Conservation (phyloP, 140 eudicot species). For the Stevia rebaudiana region DNA sequence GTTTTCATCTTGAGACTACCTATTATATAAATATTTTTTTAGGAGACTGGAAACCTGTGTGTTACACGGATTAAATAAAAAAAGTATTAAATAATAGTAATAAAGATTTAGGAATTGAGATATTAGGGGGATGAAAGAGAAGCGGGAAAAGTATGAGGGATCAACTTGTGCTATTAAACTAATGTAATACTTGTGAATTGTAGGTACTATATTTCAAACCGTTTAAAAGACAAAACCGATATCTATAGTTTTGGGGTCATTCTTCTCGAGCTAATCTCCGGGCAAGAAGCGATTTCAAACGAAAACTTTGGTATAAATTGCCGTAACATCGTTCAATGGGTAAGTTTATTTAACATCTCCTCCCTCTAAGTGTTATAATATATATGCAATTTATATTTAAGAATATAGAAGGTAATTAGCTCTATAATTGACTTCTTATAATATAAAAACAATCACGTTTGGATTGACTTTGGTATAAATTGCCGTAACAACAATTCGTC, state of each 20-base stretch:
- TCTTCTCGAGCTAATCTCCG: conserved; percentile 90
- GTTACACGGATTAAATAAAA: no score
- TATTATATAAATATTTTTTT: not conserved
- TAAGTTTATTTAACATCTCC: conserved; percentile 32
- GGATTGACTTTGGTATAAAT: conserved; percentile 73
- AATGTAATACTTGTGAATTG: conserved; percentile 5
- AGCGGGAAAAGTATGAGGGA: no score
- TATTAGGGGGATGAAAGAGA: no score
- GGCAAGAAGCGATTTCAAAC: conserved; percentile 93
- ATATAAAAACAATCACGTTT: no score
- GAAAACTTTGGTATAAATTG: conserved; percentile 83
- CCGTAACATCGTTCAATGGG: conserved; percentile 96
- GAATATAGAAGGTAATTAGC: no score
- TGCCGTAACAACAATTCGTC: conserved; percentile 62
- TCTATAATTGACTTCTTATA: no score
- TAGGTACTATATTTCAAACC: conserved; percentile 96
- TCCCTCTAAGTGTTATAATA: no score
- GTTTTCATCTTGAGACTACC: not conserved
- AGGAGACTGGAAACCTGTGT: no score
- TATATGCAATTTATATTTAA: no score
- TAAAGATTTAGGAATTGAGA: not conserved
- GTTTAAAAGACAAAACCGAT: conserved; percentile 86
- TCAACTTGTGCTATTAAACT: not conserved
- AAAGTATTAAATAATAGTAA: no score
- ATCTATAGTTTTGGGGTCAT: conserved; percentile 94